phyloP scores from a whole-genome alignment of 2,329 filamentous ascomycete genomes.

The Paracoccidioides brasiliensis region DNA sequence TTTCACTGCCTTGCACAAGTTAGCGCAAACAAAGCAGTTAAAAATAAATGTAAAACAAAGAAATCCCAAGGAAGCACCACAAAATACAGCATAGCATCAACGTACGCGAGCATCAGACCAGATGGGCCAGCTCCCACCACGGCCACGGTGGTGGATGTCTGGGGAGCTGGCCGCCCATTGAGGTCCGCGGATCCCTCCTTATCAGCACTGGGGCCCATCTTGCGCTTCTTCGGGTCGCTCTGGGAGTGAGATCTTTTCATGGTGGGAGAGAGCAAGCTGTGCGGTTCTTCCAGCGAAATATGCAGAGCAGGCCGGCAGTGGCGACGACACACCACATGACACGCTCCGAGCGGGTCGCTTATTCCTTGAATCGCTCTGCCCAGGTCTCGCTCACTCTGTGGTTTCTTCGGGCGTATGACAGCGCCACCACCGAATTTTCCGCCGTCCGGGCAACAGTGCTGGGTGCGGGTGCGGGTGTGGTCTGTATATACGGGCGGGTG shows the following conservation, averaged over 20 bases:
- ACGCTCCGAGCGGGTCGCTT: neutral
- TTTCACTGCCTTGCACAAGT: conserved; percentile 40
- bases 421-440: no score
- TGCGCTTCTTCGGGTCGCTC: conserved; percentile 7
- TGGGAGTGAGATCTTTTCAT: conserved; percentile 13
- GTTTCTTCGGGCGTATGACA: neutral
- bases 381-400: neutral
- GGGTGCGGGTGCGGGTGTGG: no score
- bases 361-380: no score
- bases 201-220: conserved; percentile 19
- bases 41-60: neutral
- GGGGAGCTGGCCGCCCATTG: conserved; percentile 8
- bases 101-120: conserved; percentile 30
- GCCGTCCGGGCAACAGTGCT: no score
- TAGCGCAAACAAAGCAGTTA: conserved; percentile 7
- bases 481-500: no score
- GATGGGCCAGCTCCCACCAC: conserved; percentile 37
- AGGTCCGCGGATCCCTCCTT: conserved; percentile 16
- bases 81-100: neutral
- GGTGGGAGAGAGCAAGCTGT: neutral
- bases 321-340: neutral
- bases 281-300: neutral
- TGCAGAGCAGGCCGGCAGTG: neutral
- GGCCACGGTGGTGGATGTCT: conserved; percentile 24
- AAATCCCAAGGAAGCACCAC: neutral